Percentiles rank a stretch among this genome's conserved stretches.
phyloP scores from a whole-genome alignment of 345 rosid genomes.

The Citrus hindsii region DNA sequence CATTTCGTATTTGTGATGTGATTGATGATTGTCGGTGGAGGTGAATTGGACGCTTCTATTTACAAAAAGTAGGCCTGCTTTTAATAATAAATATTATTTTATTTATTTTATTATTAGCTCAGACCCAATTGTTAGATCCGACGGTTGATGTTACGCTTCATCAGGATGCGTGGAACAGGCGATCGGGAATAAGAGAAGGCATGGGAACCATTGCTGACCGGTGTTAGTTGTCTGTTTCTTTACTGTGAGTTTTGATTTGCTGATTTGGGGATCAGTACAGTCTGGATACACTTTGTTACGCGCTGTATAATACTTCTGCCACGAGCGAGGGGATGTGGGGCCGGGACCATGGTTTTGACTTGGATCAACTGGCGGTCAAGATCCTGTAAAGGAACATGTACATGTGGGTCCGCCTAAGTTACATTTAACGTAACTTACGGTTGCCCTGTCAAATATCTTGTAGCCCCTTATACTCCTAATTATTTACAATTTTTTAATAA shows the following conservation, averaged over 20 bases:
- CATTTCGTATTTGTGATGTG: neutral
- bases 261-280: neutral
- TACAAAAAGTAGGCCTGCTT: neutral
- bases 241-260: neutral
- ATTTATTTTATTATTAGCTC: neutral
- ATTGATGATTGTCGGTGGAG: conserved; percentile 9
- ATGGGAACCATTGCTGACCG: neutral
- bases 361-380: too few species aligned
- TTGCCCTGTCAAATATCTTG: too few species aligned
- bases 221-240: neutral
- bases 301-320: neutral
- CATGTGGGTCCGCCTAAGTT: too few species aligned
- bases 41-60: conserved; percentile 7
- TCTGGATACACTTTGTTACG: neutral
- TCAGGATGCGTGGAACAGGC: neutral
- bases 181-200: neutral
- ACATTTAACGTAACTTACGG: too few species aligned
- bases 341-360: too few species aligned
- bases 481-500: too few species aligned
- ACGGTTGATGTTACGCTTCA: conserved; percentile 4
- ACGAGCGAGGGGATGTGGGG: too few species aligned
- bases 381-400: too few species aligned
- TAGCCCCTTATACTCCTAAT: too few species aligned
- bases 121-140: conserved; percentile 1
- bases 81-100: too few species aligned